Percentiles rank a stretch among this genome's conserved stretches.
phyloP scores from a whole-genome alignment of 352 stramenopile species.

The Phytophthora litchii region DNA sequence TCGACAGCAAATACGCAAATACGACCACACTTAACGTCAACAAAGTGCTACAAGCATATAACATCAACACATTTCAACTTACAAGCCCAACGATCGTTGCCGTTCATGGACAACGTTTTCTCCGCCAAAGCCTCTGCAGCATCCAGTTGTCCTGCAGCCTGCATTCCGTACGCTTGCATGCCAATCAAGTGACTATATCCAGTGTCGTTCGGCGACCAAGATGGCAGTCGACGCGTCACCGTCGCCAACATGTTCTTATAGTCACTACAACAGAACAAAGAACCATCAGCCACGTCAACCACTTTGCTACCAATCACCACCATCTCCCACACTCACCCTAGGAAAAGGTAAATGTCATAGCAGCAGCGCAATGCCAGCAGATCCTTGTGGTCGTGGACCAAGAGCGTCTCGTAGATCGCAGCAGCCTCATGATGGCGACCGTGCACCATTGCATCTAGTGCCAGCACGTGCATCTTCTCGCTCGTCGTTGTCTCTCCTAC shows the following conservation, averaged over 20 bases:
- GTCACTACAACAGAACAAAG: slow-evolving; percentile 47
- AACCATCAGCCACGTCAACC: slow-evolving; percentile 9
- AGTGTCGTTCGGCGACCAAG: slow-evolving; percentile 76
- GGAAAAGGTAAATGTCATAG: slow-evolving; percentile 77
- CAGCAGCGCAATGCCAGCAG: slow-evolving; percentile 79
- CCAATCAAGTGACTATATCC: slow-evolving; percentile 80
- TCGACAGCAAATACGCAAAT: too few relatives aligned
- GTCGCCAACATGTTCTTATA: slow-evolving; percentile 79
- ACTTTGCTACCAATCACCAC: not conserved
- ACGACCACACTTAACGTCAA: too few relatives aligned
- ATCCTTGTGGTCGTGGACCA: slow-evolving; percentile 68
- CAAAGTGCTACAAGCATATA: not conserved
- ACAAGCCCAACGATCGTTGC: slow-evolving; percentile 87
- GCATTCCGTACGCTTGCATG: slow-evolving; percentile 87
- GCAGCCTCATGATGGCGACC: slow-evolving; percentile 73
- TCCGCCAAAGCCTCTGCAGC: slow-evolving; percentile 72
- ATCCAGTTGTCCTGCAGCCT: slow-evolving; percentile 66
- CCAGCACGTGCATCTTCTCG: slow-evolving; percentile 79
- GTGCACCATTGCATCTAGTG: slow-evolving; percentile 70
- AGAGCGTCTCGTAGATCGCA: slow-evolving; percentile 81
- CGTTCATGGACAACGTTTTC: slow-evolving; percentile 85
- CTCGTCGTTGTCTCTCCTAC: slow-evolving; percentile 31
- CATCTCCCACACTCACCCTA: slow-evolving; percentile 60
- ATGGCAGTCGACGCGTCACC: slow-evolving; percentile 71
- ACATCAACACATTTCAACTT: slow-evolving; percentile 26